These are phyloP conservation scores for Talaromyces ruber DNA, from an alignment of 495 filamentous ascomycete species.

Conservation along the genomic window DNA sequence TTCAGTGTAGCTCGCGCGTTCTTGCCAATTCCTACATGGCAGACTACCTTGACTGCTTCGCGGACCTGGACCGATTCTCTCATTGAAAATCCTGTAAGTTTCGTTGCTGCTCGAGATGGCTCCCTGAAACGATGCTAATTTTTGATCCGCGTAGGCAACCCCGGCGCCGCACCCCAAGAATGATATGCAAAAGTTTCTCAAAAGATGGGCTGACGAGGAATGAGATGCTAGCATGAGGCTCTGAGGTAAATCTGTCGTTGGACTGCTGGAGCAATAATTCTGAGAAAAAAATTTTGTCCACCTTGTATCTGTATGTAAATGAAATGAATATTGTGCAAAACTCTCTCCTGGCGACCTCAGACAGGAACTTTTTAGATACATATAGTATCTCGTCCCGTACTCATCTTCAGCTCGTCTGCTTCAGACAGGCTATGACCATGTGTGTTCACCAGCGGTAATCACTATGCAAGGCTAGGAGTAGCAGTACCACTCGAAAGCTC, in stretches of 20 bases:
- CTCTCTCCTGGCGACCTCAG: no score
- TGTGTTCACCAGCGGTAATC: not conserved
- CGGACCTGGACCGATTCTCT: slow-evolving; percentile 47
- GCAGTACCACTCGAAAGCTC: slow-evolving; percentile 26
- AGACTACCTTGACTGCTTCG: slow-evolving; percentile 53
- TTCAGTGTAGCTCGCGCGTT: slow-evolving; percentile 50
- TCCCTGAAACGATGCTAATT: not conserved
- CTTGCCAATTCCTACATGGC: slow-evolving; percentile 43
- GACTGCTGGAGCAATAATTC: no score
- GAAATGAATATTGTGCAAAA: not conserved
- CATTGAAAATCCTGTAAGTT: slow-evolving; percentile 58
- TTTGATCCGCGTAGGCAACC: slow-evolving; percentile 21
- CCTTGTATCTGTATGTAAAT: not conserved
- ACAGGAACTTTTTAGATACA: no score
- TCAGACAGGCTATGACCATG: not conserved
- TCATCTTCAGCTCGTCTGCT: not conserved
- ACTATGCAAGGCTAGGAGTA: slow-evolving; percentile 20
- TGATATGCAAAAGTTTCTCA: slow-evolving; percentile 51
- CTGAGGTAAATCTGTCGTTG: not conserved
- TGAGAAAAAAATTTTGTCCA: no score
- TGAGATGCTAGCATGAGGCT: not conserved
- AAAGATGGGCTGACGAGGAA: slow-evolving; percentile 46
- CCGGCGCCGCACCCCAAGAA: slow-evolving; percentile 37
- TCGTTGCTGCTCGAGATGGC: not conserved
- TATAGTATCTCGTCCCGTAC: not conserved